A percentile compares a stretch with the other conserved stretches of the same genome.
phyloP scores from a whole-genome alignment of 108 stramenopile genomes.

The Hondaea fermentalgiana region DNA sequence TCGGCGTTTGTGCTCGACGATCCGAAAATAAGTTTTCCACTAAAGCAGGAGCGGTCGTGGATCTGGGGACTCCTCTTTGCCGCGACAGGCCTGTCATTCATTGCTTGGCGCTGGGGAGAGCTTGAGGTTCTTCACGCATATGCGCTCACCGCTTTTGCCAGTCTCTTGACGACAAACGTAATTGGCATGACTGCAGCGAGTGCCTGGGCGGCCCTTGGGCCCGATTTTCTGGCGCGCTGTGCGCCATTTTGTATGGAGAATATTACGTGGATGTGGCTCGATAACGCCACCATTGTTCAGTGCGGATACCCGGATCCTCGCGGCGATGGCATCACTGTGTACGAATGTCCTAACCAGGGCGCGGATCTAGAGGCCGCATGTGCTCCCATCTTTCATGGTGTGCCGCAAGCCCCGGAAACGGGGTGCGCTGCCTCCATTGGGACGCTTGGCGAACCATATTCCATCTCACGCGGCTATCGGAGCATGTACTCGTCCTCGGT shows the following conservation, averaged over 20 bases:
- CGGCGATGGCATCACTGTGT: background rate
- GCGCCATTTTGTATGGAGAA: background rate
- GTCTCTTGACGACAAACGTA: background rate
- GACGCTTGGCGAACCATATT: background rate
- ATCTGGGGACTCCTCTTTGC: background rate
- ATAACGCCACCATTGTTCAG: background rate
- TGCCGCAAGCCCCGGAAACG: background rate
- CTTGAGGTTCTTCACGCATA: background rate
- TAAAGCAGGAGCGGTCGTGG: background rate
- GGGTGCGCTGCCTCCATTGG: background rate
- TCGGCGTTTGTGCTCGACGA: background rate
- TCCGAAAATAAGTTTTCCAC: background rate
- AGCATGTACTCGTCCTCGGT: background rate
- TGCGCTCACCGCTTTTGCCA: background rate
- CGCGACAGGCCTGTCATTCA: background rate
- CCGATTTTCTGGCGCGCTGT: background rate
- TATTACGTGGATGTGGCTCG: background rate
- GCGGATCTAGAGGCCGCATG: background rate
- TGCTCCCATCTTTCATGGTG: background rate
- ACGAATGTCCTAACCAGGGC: background rate
- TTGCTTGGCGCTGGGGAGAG: background rate
- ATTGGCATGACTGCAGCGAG: background rate
- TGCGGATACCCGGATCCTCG: background rate
- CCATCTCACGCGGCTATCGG: background rate
- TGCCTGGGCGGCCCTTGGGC: background rate